A percentile compares a stretch with the other conserved stretches of the same genome.
Evolutionary conservation across 352 stramenopile species (phyloP).

Genomic region (Globisporangium okanoganense): DNA sequence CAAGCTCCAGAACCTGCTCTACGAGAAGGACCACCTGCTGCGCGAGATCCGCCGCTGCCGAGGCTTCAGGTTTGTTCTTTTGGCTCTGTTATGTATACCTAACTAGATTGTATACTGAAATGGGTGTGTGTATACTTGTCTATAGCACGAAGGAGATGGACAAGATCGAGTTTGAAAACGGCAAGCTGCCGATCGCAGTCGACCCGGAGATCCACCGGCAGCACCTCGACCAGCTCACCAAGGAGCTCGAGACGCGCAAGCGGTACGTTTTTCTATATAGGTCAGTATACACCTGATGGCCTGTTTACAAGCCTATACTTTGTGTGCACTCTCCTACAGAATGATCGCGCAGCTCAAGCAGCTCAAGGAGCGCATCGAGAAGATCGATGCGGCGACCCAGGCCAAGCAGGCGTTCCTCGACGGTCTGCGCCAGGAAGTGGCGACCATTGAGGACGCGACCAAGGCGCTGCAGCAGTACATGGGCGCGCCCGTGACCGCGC

Average conservation of each 20-base stretch:
- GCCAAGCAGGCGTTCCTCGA: constrained; percentile 63
- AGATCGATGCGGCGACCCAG: constrained; percentile 47
- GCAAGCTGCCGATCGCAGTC: constrained; percentile 46
- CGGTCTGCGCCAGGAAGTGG: constrained; percentile 41
- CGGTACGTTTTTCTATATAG: constrained; percentile 24
- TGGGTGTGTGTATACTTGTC: neutral
- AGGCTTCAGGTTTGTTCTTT: constrained; percentile 37
- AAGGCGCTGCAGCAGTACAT: constrained; percentile 62
- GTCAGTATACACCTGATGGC: neutral
- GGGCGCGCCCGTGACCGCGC: constrained; percentile 36
- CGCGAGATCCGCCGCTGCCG: constrained; percentile 72
- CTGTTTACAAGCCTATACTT: neutral
- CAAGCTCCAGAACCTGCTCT: constrained; percentile 77
- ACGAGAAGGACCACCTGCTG: constrained; percentile 80
- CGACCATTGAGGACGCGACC: constrained; percentile 54
- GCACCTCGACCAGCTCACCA: constrained; percentile 64
- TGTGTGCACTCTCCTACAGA: constrained; percentile 15
- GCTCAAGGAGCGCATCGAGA: constrained; percentile 54
- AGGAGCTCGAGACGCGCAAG: constrained; percentile 61
- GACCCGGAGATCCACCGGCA: constrained; percentile 48
- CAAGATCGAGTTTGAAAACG: constrained; percentile 65
- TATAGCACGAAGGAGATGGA: constrained; percentile 73
- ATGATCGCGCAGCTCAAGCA: constrained; percentile 59
- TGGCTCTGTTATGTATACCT: neutral
- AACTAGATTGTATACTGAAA: neutral